phyloP scores from a whole-genome alignment of 805 yeast genomes.

The Ascoidea asiatica region DNA sequence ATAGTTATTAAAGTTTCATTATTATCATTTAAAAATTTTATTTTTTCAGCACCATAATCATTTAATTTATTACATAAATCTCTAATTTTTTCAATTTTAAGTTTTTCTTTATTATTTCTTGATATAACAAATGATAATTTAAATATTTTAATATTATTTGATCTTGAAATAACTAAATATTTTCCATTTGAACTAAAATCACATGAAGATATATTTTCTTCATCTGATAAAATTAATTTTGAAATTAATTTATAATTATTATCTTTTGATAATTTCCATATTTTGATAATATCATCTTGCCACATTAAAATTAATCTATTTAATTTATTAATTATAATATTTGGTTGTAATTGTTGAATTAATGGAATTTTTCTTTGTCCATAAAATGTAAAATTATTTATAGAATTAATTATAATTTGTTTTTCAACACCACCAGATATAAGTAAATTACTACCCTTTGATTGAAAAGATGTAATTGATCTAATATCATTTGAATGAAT shows the following conservation, averaged over 20 bases:
- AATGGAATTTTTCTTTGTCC: conserved; percentile 58
- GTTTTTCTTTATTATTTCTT: conserved; percentile 19
- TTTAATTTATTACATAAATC: conserved; percentile 21
- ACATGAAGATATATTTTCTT: conserved; percentile 65
- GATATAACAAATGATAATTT: conserved; percentile 29
- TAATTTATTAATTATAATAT: conserved; percentile 31
- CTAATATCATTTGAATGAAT: conserved; percentile 82
- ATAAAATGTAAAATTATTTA: conserved; percentile 48
- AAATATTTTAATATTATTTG: conserved; percentile 56
- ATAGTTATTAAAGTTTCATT: conserved; percentile 29
- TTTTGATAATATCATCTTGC: conserved; percentile 69
- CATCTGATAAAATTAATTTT: conserved; percentile 55
- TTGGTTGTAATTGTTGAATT: conserved; percentile 41
- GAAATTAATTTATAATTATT: conserved; percentile 44
- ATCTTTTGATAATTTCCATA: conserved; percentile 47
- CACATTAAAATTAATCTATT: conserved; percentile 54
- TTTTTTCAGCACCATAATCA: conserved; percentile 39
- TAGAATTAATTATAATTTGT: conserved; percentile 46
- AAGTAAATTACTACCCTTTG: conserved; percentile 53
- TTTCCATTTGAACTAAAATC: conserved; percentile 52
- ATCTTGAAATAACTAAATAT: conserved; percentile 59
- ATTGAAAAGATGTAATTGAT: conserved; percentile 55
- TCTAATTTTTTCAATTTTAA: conserved; percentile 40
- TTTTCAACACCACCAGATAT: conserved; percentile 80
- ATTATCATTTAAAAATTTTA: conserved; percentile 30